phyloP scores from a whole-genome alignment of 176 grass and related monocot species.

The Juncus inflexus region DNA sequence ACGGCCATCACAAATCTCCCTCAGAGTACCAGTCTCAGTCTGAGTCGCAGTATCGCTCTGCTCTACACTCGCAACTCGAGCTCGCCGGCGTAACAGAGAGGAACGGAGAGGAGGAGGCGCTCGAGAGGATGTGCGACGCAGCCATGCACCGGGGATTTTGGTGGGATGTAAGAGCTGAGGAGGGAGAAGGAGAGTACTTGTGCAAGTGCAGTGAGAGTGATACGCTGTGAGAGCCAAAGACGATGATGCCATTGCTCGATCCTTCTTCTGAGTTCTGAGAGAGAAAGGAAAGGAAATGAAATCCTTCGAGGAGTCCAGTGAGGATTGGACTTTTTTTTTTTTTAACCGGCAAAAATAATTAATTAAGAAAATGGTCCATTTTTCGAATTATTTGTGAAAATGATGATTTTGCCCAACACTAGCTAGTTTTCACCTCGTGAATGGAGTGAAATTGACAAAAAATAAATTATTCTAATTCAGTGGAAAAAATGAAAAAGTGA shows the following conservation, averaged over 20 bases:
- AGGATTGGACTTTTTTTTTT: too few species aligned
- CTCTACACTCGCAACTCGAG: conserved; percentile 1
- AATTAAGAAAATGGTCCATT: too few species aligned
- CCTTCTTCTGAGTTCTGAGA: not conserved
- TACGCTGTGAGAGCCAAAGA: not conserved
- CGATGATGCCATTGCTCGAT: conserved; percentile 2
- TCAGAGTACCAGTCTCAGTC: conserved; percentile 33
- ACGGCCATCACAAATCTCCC: conserved; percentile 54
- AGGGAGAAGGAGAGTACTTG: not conserved
- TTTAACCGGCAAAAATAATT: too few species aligned
- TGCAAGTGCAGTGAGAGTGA: not conserved
- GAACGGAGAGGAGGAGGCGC: conserved; percentile 13
- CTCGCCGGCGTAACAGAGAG: conserved; percentile 1
- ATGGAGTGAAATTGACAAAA: too few species aligned
- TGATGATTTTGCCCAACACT: too few species aligned
- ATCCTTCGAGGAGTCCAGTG: not conserved
- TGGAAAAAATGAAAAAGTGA: not conserved
- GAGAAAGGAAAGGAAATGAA: not conserved
- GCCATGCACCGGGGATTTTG: not conserved
- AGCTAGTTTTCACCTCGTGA: too few species aligned
- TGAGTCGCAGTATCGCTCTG: not conserved
- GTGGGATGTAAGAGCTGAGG: not conserved
- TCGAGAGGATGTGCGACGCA: conserved; percentile 19
- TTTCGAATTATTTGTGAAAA: too few species aligned
- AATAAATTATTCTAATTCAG: too few species aligned